Base-by-base conservation (phyloP, 306 rosid species). In the Canavalia gladiata region DNA sequence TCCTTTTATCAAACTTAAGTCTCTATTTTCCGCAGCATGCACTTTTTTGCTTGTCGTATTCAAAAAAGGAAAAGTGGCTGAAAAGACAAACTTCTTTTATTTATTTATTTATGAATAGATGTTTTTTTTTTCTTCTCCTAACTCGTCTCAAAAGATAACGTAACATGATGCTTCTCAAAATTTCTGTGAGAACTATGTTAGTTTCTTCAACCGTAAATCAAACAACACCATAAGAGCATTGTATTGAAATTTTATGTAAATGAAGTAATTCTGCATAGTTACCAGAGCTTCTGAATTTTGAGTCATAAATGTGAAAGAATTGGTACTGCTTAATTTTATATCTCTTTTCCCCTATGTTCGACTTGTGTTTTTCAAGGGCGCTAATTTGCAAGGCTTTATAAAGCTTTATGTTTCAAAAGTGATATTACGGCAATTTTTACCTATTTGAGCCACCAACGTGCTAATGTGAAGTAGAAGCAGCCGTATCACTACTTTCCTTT, bases 201-300 rank as follows among this genome's bases (percentile, higher is more conserved):
- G 12, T 51, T 59, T 72, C 25, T 55, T 81, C 65, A 18, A 57
- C 58, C 43, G 72, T 64, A 25, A 35, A 76, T 81, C 69, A 82
- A 59, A 77, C 80, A 34, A 57, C 5, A 67, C 1, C 5, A 67
- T 1, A 12, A 42, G 33, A 6, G 18, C 66, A n/a, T 29, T 80
- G 41, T 47, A 37, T 12, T 46, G 4, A 35, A 9, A 2, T 12
- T 41, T 73, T n/a, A 18, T 56, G 68, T 66, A 60, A 54, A 71
- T 33, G 30, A 35, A 39, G 45, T 13, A 57, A 13, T 77, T 57
- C 64, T 41, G 39, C 79, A 5, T 12, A 57, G 80, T 30, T 71
- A 60, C 7, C 51, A 8, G 39, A 76, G 68, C 13, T 51, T 52
- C 68, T 25, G 76, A 51, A 37, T 50, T 82, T 68, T 8, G 2